Percentiles rank a stretch among this genome's conserved stretches.
phyloP scores from a whole-genome alignment of 306 rosid species.

The Prunus campanulata region DNA sequence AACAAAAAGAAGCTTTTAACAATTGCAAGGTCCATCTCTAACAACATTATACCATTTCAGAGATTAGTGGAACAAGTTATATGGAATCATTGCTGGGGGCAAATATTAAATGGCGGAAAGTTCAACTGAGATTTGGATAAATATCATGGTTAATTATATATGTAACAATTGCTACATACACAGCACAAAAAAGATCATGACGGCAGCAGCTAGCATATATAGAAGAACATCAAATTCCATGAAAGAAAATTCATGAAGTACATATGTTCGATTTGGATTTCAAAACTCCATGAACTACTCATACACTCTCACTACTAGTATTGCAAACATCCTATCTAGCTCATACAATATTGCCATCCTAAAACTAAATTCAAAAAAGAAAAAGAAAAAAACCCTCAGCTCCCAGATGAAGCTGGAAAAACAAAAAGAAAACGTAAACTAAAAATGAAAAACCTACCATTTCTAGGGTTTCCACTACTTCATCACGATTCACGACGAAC shows the following conservation, averaged over 20 bases:
- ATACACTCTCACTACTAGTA: not conserved
- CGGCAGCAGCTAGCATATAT: no score
- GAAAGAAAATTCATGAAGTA: no score
- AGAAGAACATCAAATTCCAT: no score
- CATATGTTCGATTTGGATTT: not conserved
- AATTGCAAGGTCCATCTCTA: not conserved
- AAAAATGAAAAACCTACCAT: slow-evolving; percentile 22
- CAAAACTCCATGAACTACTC: not conserved
- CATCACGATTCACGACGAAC: slow-evolving; percentile 2
- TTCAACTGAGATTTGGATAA: no score
- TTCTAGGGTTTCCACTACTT: slow-evolving; percentile 49
- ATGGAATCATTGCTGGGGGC: no score
- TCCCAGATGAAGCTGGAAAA: not conserved
- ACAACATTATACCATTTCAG: not conserved
- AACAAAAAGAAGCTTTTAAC: not conserved
- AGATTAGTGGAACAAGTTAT: not conserved
- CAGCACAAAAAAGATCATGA: no score
- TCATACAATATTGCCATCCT: not conserved
- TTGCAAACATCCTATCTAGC: not conserved
- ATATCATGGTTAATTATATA: no score
- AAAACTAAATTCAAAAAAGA: not conserved
- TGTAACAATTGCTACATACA: no score
- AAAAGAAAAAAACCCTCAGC: not conserved
- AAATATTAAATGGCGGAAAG: no score
- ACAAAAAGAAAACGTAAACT: not conserved